Evolutionary conservation across 176 grass and related monocot genomes (phyloP).

Genomic region (Tuctoria greenei): DNA sequence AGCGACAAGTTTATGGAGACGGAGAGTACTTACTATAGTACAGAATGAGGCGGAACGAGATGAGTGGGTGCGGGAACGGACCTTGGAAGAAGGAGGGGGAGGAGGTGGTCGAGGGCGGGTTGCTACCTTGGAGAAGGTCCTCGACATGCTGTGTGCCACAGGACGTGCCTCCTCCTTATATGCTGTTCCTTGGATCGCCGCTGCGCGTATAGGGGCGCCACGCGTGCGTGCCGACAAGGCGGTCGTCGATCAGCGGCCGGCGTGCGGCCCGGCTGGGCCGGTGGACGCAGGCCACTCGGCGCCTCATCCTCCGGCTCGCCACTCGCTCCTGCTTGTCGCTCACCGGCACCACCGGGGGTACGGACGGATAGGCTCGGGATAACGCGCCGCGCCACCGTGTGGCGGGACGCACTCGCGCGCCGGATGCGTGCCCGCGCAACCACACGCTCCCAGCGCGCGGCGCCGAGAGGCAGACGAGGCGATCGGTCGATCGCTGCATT

Average conservation of each 20-base stretch:
- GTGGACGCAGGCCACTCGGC: conserved; percentile 38
- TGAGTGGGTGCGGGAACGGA: not conserved
- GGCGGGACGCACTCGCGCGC: conserved; percentile 28
- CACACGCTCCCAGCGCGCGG: not conserved
- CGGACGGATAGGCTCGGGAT: conserved; percentile 16
- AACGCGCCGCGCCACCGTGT: conserved; percentile 38
- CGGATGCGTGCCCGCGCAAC: too few species aligned
- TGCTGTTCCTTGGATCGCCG: too few species aligned
- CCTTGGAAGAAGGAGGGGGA: not conserved
- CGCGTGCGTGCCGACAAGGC: conserved; percentile 31
- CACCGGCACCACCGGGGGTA: too few species aligned
- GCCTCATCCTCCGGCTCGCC: conserved; percentile 9
- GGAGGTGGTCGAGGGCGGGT: too few species aligned
- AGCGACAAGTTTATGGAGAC: too few species aligned
- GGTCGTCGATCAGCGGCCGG: not conserved
- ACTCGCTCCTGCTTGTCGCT: too few species aligned
- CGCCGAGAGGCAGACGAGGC: not conserved
- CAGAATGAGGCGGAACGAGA: too few species aligned
- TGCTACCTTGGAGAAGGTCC: too few species aligned
- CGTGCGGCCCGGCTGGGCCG: conserved; percentile 38
- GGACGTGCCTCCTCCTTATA: too few species aligned
- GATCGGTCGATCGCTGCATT: too few species aligned
- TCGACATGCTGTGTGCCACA: not conserved
- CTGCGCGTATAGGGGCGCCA: not conserved
- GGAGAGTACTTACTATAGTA: too few species aligned